phyloP scores from a whole-genome alignment of 345 rosid genomes.

The Eucalyptus curtisii region DNA sequence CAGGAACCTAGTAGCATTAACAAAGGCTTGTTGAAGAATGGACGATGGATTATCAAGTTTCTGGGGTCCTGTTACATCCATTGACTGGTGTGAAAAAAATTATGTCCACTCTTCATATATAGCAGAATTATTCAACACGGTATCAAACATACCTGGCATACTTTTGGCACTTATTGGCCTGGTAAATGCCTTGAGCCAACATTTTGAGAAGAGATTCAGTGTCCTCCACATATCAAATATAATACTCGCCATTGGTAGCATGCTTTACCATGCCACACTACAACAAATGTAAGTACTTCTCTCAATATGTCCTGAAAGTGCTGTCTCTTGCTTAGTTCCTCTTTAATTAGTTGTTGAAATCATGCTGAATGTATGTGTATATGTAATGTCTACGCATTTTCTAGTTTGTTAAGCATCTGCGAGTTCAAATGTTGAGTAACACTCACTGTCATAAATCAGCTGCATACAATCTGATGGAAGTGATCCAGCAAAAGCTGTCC shows the following conservation, averaged over 20 bases:
- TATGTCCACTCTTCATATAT: conserved; percentile 58
- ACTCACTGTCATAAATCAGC: not conserved
- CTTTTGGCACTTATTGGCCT: conserved; percentile 78
- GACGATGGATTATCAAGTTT: conserved; percentile 62
- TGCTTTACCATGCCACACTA: conserved; percentile 74
- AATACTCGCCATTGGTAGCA: conserved; percentile 79
- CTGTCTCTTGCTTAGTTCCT: not conserved
- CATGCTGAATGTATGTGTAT: not conserved
- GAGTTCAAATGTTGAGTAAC: not conserved
- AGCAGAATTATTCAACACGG: conserved; percentile 81
- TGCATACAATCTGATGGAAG: not conserved
- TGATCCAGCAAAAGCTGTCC: not conserved
- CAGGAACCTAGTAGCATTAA: not conserved
- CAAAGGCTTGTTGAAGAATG: conserved; percentile 23
- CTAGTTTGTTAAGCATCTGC: not conserved
- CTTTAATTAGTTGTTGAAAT: not conserved
- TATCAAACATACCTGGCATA: conserved; percentile 63
- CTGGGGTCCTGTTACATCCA: conserved; percentile 88
- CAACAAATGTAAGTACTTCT: conserved; percentile 50
- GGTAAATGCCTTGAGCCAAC: conserved; percentile 63
- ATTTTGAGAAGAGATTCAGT: conserved; percentile 87
- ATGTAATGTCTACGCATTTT: not conserved
- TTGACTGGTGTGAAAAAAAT: conserved; percentile 83
- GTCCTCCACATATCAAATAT: conserved; percentile 82
- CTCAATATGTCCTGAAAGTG: not conserved